Base-by-base conservation (phyloP, 345 rosid species). In the Pistacia integerrima region DNA sequence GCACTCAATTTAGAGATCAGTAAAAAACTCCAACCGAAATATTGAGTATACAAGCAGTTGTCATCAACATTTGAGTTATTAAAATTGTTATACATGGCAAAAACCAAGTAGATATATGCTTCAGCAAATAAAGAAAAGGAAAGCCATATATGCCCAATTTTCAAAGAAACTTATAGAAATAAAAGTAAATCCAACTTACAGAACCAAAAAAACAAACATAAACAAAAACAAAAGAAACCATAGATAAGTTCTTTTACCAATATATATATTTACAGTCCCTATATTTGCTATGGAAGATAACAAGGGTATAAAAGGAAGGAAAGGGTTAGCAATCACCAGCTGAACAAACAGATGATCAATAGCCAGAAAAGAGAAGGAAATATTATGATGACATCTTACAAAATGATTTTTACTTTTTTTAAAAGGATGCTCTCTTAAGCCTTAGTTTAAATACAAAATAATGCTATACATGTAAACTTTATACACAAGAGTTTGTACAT, bases 1-100 rank as follows among this genome's bases (percentile, higher is more conserved):
- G 57, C 76, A 77, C 38, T 64, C 41, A n/a, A 13, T 36, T 75
- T 64, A 82, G 59, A 65, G 30, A 55, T 58, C 52, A 46, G 55
- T 61, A 38, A 3, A 30, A 74, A 8, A 30, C 56, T 18, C 69
- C 25, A 75, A 55, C 49, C 67, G 79, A 36, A 65, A 20, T 18
- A 54, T 30, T 48, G 1, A 30, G 35, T 36, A 35, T 56, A n/a
- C 51, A 11, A 18, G 51, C 33, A 56, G 11, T n/a, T 36, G 54
- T 49, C 56, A 12, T 41, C 11, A 67, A 67, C 36, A 2, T 67
- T 49, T 57, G 16, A 62, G 38, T 17, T 30, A 30, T 35, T 30
- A 1, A 62, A 62, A 36, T 25, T 28, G 38, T n/a, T 22, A n/a
- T 56, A 71, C 11, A 9, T 6, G 54, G 35, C 64, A 71, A 49